Conservation (phyloP, 1,139 yeast species). For the Kodamaea derodonti region DNA sequence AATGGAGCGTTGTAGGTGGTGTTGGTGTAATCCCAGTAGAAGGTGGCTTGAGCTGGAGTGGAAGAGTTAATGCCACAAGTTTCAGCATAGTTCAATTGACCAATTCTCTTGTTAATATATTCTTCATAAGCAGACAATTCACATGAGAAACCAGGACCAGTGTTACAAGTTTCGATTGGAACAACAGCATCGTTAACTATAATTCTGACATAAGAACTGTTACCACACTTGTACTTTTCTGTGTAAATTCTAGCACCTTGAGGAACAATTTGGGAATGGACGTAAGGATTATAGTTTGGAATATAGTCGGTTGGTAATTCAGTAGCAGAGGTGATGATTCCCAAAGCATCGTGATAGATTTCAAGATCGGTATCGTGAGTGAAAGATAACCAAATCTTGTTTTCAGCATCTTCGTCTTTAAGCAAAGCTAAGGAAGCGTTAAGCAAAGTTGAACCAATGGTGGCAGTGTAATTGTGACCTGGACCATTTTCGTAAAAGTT, state of each 20-base stretch:
- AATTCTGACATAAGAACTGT: constrained; percentile 22
- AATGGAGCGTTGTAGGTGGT: constrained; percentile 25
- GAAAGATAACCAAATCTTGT: constrained; percentile 26
- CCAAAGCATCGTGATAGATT: constrained; percentile 23
- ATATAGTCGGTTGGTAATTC: constrained; percentile 21
- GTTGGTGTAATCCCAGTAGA: constrained; percentile 29
- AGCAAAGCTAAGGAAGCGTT: constrained; percentile 48
- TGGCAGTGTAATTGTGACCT: constrained; percentile 40
- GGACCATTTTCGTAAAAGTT: constrained; percentile 51
- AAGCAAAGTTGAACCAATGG: constrained; percentile 45
- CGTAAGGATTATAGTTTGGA: constrained; percentile 24
- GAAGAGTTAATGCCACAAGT: constrained; percentile 18
- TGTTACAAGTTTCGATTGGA: constrained; percentile 22
- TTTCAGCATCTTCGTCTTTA: constrained; percentile 19
- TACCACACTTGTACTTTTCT: constrained; percentile 23
- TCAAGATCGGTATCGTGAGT: constrained; percentile 31
- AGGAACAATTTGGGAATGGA: constrained; percentile 24
- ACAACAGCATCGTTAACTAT: constrained; percentile 28
- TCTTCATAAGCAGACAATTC: constrained; percentile 19
- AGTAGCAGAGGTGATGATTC: constrained; percentile 18
- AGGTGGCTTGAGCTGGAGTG: constrained; percentile 15
- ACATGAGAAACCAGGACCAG: constrained; percentile 35
- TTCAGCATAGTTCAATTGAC: constrained; percentile 14
- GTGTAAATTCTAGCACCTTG: constrained; percentile 27
- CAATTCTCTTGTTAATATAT: constrained; percentile 18